phyloP scores from a whole-genome alignment of 1,284 basidiomycete species.

The Cryptococcus wingfieldii region DNA sequence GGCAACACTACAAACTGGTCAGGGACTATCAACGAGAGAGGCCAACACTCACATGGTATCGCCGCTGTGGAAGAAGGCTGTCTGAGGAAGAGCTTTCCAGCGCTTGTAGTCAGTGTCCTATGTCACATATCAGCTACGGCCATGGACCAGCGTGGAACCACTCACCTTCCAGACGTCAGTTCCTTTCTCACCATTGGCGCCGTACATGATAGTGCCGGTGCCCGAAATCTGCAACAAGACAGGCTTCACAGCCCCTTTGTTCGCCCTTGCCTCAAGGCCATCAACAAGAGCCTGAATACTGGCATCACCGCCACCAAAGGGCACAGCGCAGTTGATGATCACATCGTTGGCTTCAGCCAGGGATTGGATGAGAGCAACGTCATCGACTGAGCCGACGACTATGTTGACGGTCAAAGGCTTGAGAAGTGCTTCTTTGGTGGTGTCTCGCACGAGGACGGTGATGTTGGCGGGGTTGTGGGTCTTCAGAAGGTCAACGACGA shows the following conservation, averaged over 20 bases:
- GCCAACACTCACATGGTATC: constrained; percentile 11
- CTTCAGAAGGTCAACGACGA: constrained; percentile 14
- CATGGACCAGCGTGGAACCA: not conserved
- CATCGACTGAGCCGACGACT: constrained; percentile 9
- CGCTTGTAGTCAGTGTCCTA: constrained; percentile 15
- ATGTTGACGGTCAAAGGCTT: constrained; percentile 8
- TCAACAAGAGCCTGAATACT: constrained; percentile 18
- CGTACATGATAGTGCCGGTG: constrained; percentile 16
- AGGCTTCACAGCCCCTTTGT: constrained; percentile 6
- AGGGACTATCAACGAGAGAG: not conserved
- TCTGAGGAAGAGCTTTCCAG: constrained; percentile 12
- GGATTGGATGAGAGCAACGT: constrained; percentile 4
- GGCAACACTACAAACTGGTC: constrained; percentile 4
- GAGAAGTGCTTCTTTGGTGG: constrained; percentile 6
- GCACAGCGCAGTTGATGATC: constrained; percentile 21
- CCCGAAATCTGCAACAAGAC: constrained; percentile 16
- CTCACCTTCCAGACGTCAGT: constrained; percentile 15
- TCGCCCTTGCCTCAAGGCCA: constrained; percentile 11
- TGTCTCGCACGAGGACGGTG: constrained; percentile 14
- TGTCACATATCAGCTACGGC: not conserved
- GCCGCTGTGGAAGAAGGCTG: constrained; percentile 17
- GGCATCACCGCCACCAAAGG: constrained; percentile 17
- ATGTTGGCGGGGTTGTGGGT: constrained; percentile 6
- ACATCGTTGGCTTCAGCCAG: constrained; percentile 13
- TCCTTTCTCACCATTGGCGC: constrained; percentile 11